A percentile compares a stretch with the other conserved stretches of the same genome.
These are phyloP conservation scores for Podospora sp. DNA, from an alignment of 495 filamentous ascomycete species.

Conservation along the genomic window DNA sequence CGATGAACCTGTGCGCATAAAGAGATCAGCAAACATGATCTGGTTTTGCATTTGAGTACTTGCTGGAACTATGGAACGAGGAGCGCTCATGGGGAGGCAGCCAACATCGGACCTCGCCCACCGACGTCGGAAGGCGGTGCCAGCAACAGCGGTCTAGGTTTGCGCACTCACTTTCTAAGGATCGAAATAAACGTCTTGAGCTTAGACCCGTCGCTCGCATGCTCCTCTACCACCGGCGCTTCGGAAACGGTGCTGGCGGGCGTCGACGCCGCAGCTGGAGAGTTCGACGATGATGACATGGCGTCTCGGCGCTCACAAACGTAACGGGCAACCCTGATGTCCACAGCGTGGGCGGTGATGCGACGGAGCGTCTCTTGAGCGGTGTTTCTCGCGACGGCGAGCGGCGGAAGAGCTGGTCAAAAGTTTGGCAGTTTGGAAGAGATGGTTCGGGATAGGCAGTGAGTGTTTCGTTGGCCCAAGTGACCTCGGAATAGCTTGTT, in stretches of 20 bases:
- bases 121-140: conserved; percentile 1
- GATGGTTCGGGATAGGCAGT: background rate
- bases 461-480: background rate
- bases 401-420: background rate
- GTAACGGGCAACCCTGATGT: background rate
- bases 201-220: conserved; percentile 78
- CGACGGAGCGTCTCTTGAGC: background rate
- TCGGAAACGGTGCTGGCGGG: conserved; percentile 11
- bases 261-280: conserved; percentile 21
- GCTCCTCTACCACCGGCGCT: conserved; percentile 50
- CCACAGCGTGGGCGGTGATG: background rate
- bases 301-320: background rate
- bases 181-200: conserved; percentile 82
- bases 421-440: background rate
- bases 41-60: background rate
- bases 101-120: background rate
- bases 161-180: conserved; percentile 67
- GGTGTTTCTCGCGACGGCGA: background rate
- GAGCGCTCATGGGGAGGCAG: background rate
- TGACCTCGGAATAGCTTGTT: background rate
- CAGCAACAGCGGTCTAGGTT: background rate
- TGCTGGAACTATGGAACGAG: background rate
- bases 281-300: conserved; percentile 8
- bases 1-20: conserved; percentile 70
- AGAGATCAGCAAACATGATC: background rate